A percentile compares a stretch with the other conserved stretches of the same genome.
These are phyloP conservation scores for Aspergillus fumigatus DNA, from an alignment of 2,329 filamentous ascomycete species.

Conservation along the genomic window DNA sequence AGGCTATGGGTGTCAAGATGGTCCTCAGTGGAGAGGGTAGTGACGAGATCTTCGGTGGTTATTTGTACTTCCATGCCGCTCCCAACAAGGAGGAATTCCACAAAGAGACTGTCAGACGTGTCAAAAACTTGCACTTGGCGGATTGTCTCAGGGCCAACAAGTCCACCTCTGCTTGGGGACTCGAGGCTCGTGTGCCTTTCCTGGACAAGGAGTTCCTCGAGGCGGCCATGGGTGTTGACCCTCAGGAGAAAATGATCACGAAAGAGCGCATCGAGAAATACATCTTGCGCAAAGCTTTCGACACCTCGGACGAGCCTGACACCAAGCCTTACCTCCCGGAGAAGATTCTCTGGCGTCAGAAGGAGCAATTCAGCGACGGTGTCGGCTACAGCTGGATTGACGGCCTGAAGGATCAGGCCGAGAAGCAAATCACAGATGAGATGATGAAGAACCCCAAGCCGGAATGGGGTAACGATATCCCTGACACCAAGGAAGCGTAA, in stretches of 20 bases:
- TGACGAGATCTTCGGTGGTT: slow-evolving; percentile 97
- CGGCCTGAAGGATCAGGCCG: slow-evolving; percentile 89
- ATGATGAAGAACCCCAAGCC: slow-evolving; percentile 98
- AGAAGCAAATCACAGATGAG: slow-evolving; percentile 85
- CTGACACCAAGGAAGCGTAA: slow-evolving; percentile 93
- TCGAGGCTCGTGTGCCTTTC: slow-evolving; percentile 97
- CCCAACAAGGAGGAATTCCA: slow-evolving; percentile 92
- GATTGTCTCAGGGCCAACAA: slow-evolving; percentile 99
- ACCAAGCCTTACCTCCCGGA: slow-evolving; percentile 86
- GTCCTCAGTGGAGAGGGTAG: slow-evolving; percentile 94
- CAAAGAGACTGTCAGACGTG: slow-evolving; percentile 84
- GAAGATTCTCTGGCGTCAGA: slow-evolving; percentile 95
- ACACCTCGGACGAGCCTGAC: slow-evolving; percentile 80
- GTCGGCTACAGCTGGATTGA: slow-evolving; percentile 99
- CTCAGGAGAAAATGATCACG: slow-evolving; percentile 91
- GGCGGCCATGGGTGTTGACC: slow-evolving; percentile 88
- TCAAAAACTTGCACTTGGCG: slow-evolving; percentile 95
- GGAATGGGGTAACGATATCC: slow-evolving; percentile 89
- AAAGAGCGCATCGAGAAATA: slow-evolving; percentile 92
- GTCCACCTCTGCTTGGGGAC: slow-evolving; percentile 95
- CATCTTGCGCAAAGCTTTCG: slow-evolving; percentile 95
- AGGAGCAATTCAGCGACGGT: slow-evolving; percentile 98
- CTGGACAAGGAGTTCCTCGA: slow-evolving; percentile 97
- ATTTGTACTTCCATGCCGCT: slow-evolving; percentile 96
- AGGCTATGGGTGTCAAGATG: slow-evolving; percentile 99